A percentile compares a stretch with the other conserved stretches of the same genome.
phyloP scores from a whole-genome alignment of 768 basidiomycete genomes.

The Multifurca ochricompacta region DNA sequence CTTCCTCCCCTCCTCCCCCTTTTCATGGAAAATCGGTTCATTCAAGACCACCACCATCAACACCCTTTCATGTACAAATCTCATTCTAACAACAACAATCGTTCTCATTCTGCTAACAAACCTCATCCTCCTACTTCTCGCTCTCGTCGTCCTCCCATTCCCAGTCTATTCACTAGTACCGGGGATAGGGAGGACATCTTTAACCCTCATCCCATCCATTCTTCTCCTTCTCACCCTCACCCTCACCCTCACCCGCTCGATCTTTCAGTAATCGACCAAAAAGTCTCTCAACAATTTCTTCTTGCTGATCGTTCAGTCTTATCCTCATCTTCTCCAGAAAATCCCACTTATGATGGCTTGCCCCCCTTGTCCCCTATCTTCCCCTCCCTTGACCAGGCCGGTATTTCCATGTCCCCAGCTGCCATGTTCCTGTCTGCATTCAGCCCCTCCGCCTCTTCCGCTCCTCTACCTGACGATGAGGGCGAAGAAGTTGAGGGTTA shows the following conservation, averaged over 20 bases:
- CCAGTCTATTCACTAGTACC: neutral
- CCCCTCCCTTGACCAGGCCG: conserved; percentile 7
- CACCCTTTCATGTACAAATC: conserved; percentile 9
- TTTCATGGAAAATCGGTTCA: too few relatives aligned
- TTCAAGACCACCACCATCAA: neutral
- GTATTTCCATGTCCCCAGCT: conserved; percentile 48
- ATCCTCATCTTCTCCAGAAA: conserved; percentile 19
- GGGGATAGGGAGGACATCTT: neutral
- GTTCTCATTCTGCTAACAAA: neutral
- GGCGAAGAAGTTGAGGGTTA: conserved; percentile 65
- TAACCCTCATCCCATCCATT: neutral
- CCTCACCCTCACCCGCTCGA: neutral
- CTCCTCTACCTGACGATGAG: conserved; percentile 50
- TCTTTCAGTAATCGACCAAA: conserved; percentile 16
- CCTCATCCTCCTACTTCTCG: neutral
- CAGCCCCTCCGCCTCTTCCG: conserved; percentile 32
- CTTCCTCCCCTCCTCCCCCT: neutral
- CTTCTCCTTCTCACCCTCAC: neutral
- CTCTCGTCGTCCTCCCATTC: conserved; percentile 8
- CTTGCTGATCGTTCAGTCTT: conserved; percentile 6
- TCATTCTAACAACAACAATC: neutral
- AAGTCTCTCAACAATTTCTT: conserved; percentile 11
- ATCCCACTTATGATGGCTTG: conserved; percentile 1
- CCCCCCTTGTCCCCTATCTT: conserved; percentile 14
- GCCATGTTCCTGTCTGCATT: conserved; percentile 68